Conservation (phyloP, 75 land plant genomes). For the Ceratopteris richardii region DNA sequence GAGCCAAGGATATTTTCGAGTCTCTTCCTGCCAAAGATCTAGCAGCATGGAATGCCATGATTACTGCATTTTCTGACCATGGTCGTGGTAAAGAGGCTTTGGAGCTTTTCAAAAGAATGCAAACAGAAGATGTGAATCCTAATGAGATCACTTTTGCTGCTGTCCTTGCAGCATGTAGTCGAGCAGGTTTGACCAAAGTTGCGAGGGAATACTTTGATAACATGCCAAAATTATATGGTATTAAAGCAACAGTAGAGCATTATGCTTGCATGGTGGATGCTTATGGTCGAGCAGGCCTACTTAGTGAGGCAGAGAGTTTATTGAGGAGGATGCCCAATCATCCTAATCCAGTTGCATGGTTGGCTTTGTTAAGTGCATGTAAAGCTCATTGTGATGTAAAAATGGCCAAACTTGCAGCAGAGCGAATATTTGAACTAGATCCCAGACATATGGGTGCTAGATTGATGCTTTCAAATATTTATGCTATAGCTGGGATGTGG, state of each 20-base stretch:
- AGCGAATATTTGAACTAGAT: slow-evolving; percentile 7
- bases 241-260: slow-evolving; percentile 1
- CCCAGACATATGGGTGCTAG: not conserved
- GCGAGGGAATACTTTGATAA: slow-evolving; percentile 1
- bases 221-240: not conserved
- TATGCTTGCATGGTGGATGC: slow-evolving; percentile 8
- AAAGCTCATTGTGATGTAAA: slow-evolving; percentile 1
- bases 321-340: not conserved
- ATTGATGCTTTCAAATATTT: not conserved
- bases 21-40: slow-evolving; percentile 19
- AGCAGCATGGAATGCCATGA: slow-evolving; percentile 7
- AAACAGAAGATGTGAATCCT: not conserved
- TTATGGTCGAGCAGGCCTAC: slow-evolving; percentile 4
- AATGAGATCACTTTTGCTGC: not conserved
- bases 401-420: slow-evolving; percentile 1
- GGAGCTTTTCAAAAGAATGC: not conserved
- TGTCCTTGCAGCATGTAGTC: slow-evolving; percentile 6
- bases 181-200: slow-evolving; percentile 1
- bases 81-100: slow-evolving; percentile 1
- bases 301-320: slow-evolving; percentile 3
- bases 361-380: slow-evolving; percentile 3
- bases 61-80: not conserved
- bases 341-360: slow-evolving; percentile 2
- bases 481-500: slow-evolving; percentile 1
- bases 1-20: slow-evolving; percentile 18